Evolutionary conservation across 345 rosid species (phyloP), one percentile per base, ranked within the genome.

Genomic region (Boechera retrofracta): DNA sequence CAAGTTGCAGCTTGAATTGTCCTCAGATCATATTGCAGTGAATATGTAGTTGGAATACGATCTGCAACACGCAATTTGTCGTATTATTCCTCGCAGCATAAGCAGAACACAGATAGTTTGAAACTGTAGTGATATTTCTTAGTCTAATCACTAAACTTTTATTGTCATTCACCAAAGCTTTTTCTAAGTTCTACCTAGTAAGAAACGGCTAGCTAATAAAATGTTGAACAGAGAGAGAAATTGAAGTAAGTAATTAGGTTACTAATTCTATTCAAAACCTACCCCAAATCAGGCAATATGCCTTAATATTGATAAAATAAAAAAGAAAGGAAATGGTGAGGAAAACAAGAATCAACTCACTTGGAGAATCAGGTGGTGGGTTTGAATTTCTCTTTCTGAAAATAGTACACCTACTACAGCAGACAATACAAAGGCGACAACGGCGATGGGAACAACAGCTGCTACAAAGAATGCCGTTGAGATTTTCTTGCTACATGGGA

Each of bases 1-100:
- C 56, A 64, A 42, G 77, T 73, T 64, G 77, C 77, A 12, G 15
- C 36, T 3, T 73, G 2, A 64, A 73, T 53, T 21, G 64, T 73
- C 56, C 42, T 73, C 0, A 73, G 1, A 64, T 64, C 55, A 7
- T 64, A 73, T 11, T 73, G 77, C 36, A 73, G 41, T 16, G 70
- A 66, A 6, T 0, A 0, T 8, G 9, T n/a, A 9, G 9, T 2
- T 63, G 49, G 0, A 57, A 0, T 69, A 0, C 6, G 38, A 0
- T 47, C 76, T 72, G 21, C 10, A 36, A 49, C 29, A 48, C 0
- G 1, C 0, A 64, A 64, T 0, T 0, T 44, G 52, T 12, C 5
- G 0, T 0, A 64, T 64, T 13, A 26, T 26, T 44, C 36, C 24
- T 26, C 1, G 21, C 36, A 13, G 3, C 3, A 7, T 63, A 12